Percentiles rank a stretch among this genome's conserved stretches.
phyloP scores from a whole-genome alignment of 139 green algal genomes.

The Monoraphidium neglectum region DNA sequence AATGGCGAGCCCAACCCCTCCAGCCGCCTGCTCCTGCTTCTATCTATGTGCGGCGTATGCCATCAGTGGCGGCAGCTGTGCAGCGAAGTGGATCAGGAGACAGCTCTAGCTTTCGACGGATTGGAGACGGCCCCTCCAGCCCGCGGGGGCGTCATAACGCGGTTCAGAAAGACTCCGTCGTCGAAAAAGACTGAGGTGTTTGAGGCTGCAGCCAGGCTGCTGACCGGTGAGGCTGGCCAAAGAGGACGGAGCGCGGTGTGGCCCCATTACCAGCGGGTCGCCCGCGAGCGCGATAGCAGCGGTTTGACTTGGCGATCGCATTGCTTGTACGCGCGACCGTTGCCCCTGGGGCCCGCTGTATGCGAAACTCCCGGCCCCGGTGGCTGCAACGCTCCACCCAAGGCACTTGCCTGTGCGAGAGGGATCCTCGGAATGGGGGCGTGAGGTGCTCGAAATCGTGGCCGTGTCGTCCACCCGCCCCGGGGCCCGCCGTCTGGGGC shows the following conservation, averaged over 20 bases:
- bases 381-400: neutral
- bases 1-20: no score
- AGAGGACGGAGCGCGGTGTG: neutral
- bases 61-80: slow-evolving; percentile 53
- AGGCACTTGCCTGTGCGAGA: no score
- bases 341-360: neutral
- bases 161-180: slow-evolving; percentile 32
- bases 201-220: slow-evolving; percentile 33
- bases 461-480: no score
- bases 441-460: no score
- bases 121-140: slow-evolving; percentile 35
- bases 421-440: no score
- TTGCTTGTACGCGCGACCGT: neutral
- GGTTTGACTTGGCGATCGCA: neutral
- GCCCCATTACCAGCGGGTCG: neutral
- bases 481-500: no score
- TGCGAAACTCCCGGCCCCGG: neutral
- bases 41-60: slow-evolving; percentile 51
- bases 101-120: slow-evolving; percentile 48
- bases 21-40: slow-evolving; percentile 45
- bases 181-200: slow-evolving; percentile 47
- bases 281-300: neutral
- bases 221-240: slow-evolving; percentile 33
- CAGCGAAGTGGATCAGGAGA: neutral
- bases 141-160: slow-evolving; percentile 11